Percentiles rank a stretch among this genome's conserved stretches.
Evolutionary conservation across 179 eudicot species (phyloP).

Genomic region (Dionaea muscipula): DNA sequence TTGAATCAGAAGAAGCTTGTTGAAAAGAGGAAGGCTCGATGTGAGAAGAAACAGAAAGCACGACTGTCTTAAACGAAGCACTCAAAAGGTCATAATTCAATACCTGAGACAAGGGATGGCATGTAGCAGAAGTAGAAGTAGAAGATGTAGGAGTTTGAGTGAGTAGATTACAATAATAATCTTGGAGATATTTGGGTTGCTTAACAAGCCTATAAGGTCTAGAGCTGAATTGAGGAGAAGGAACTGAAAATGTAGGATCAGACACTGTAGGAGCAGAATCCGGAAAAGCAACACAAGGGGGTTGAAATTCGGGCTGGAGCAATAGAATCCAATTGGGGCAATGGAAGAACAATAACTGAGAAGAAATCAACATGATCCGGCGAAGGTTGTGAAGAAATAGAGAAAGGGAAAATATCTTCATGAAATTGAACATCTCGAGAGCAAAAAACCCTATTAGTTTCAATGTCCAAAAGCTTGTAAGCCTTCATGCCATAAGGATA

Average conservation of each 20-base stretch:
- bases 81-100: too few species aligned
- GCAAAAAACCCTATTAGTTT: not conserved
- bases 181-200: not conserved
- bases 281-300: too few species aligned
- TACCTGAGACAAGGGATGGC: too few species aligned
- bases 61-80: not conserved
- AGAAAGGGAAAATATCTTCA: not conserved
- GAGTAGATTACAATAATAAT: not conserved
- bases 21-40: not conserved
- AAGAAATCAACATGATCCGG: not conserved
- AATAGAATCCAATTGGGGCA: not conserved
- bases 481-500: not conserved
- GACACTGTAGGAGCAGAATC: too few species aligned
- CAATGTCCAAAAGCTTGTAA: not conserved
- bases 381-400: not conserved
- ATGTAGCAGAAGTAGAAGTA: too few species aligned
- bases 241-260: too few species aligned
- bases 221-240: not conserved
- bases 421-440: conserved; percentile 5
- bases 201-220: too few species aligned
- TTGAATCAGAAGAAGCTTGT: not conserved
- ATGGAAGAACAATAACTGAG: not conserved
- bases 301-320: not conserved
- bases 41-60: not conserved
- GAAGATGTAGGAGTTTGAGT: too few species aligned